Base-by-base conservation (phyloP, 352 stramenopile genomes). In the Globisporangium alternatum region DNA sequence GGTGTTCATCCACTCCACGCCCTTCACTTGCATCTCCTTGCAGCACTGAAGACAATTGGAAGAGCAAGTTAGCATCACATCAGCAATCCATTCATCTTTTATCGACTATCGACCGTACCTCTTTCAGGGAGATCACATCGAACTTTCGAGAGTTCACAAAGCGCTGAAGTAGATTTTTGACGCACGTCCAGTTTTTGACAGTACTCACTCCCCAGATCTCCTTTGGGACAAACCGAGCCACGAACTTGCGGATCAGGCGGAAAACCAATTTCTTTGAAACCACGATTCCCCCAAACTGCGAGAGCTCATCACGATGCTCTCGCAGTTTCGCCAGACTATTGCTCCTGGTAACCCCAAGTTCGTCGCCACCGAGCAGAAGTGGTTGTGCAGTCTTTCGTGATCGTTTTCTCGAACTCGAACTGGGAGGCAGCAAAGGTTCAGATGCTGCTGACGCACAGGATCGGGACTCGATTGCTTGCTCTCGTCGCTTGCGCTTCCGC, bases 71-170 rank as follows among this genome's bases (percentile, higher is more conserved):
- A 43, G 37, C 37, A 43, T 17, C 37, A 21, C 5, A 30, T 21
- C 15, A 31, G 25, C 0, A 17, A 39, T 28, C 13, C 10, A 3
- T 43, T 17, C 2, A 12, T 13, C 17, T 17, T 43, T 17, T 1
- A 12, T 13, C 17, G 10, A 4, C 8, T 5, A 17, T 43, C 37
- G 4, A 47, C 15, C 52, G 37, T 67, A 89, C 83, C 71, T 83
- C 80, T 49, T 82, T 75, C 5, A 89, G 41, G 10, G 76, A 81
- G 9, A 91, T 62, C 7, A 79, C 56, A 44, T 90, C 83, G 53
- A 81, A 88, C 39, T 88, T 89, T 13, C 72, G 72, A 22, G 80
- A 77, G 48, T 72, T 71, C 19, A 91, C 62, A 15, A 91, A 53
- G 35, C 74, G 76, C 12, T 64, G 68, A 19, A 89, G 56, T 53